Evolutionary conservation across 257 asterid species (phyloP).

Genomic region (Cordia subcordata): DNA sequence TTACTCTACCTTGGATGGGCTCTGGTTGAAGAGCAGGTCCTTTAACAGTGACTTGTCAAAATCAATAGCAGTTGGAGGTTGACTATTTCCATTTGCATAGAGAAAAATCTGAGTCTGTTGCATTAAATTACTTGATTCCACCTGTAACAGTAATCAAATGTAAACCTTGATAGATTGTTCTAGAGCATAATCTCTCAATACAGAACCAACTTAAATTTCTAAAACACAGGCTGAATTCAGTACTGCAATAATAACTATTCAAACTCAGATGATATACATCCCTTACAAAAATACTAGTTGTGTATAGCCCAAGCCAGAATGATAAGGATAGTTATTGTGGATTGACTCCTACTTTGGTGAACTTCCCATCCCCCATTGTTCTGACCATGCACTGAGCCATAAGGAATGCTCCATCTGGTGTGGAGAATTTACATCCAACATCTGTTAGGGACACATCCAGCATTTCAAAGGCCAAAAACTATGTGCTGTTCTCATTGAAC

Average conservation of each 20-base stretch:
- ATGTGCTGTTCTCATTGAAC: too few relatives aligned
- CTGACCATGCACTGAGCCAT: too few relatives aligned
- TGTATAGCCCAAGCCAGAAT: neutral
- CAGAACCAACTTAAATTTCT: too few relatives aligned
- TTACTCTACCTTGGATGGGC: slow-evolving; percentile 75
- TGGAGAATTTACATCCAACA: too few relatives aligned
- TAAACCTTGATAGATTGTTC: slow-evolving; percentile 1
- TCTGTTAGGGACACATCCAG: too few relatives aligned
- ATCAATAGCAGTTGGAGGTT: slow-evolving; percentile 90
- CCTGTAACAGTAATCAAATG: slow-evolving; percentile 41
- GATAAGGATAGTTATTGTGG: neutral
- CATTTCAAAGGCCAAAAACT: too few relatives aligned
- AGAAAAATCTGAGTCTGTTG: slow-evolving; percentile 70
- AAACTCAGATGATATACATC: neutral
- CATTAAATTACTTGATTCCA: slow-evolving; percentile 78
- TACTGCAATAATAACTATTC: neutral
- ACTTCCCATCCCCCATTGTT: neutral
- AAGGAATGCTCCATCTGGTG: too few relatives aligned
- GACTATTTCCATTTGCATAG: slow-evolving; percentile 77
- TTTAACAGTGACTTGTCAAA: slow-evolving; percentile 67
- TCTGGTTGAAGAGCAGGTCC: slow-evolving; percentile 88
- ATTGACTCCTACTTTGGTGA: neutral
- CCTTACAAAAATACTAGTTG: neutral
- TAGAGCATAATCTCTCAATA: too few relatives aligned
- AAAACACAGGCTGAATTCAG: neutral